A percentile compares a stretch with the other conserved stretches of the same genome.
Evolutionary conservation across 108 stramenopile species (phyloP).

Genomic region (Nitzschia palea): DNA sequence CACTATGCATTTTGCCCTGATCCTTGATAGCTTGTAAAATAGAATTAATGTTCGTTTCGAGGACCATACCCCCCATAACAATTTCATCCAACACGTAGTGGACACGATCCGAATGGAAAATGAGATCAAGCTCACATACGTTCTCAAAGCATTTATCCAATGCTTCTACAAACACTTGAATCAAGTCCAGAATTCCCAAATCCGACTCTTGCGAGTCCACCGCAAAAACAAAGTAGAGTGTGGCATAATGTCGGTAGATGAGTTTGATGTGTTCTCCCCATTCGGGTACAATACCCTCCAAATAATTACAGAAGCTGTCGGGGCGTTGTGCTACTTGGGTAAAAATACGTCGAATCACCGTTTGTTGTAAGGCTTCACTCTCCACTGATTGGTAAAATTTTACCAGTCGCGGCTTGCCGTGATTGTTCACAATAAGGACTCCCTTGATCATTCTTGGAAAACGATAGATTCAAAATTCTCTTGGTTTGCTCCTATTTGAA

Average conservation of each 20-base stretch:
- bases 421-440: slow-evolving; percentile 98
- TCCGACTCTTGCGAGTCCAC: slow-evolving; percentile 97
- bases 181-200: slow-evolving; percentile 98
- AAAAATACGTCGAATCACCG: slow-evolving; percentile 93
- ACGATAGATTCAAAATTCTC: too few species aligned
- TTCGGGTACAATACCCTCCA: slow-evolving; percentile 94
- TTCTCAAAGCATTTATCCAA: slow-evolving; percentile 99
- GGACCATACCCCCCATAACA: slow-evolving; percentile 99
- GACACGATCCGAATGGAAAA: slow-evolving; percentile 96
- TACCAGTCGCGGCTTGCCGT: slow-evolving; percentile 95
- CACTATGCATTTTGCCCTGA: slow-evolving; percentile 89
- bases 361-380: slow-evolving; percentile 91
- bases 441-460: slow-evolving; percentile 94
- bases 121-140: slow-evolving; percentile 99
- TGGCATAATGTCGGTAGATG: slow-evolving; percentile 99
- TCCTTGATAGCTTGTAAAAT: slow-evolving; percentile 93
- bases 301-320: slow-evolving; percentile 98
- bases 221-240: slow-evolving; percentile 98
- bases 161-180: slow-evolving; percentile 99
- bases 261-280: slow-evolving; percentile 98
- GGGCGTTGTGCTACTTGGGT: slow-evolving; percentile 95
- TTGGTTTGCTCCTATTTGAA: too few species aligned
- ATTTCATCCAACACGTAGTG: slow-evolving; percentile 95
- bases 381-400: slow-evolving; percentile 97
- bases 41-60: slow-evolving; percentile 95